Conservation (phyloP, 441 rosid genomes). For the Populus hybrid region DNA sequence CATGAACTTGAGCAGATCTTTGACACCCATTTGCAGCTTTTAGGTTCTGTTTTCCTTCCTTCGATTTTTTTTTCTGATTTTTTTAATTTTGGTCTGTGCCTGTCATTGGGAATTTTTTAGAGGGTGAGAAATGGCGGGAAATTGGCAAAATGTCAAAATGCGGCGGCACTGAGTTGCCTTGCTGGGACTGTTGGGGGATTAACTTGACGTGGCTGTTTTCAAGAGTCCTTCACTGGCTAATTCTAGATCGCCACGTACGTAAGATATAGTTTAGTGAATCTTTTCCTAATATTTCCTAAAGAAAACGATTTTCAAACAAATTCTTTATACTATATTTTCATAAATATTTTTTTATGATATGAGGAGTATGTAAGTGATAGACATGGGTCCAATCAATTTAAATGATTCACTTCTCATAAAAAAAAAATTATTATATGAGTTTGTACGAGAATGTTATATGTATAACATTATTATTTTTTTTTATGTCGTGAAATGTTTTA, state of each 20-base stretch:
- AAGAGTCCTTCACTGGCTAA: not conserved
- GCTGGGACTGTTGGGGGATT: not conserved
- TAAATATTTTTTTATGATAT: too few species aligned
- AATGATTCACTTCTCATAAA: too few species aligned
- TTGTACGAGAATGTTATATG: too few species aligned
- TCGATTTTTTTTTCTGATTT: not conserved
- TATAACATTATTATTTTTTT: too few species aligned
- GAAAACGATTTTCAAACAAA: not conserved
- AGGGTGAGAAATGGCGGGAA: slow-evolving; percentile 40
- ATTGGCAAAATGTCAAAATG: slow-evolving; percentile 10
- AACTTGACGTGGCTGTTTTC: not conserved
- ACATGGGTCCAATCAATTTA: too few species aligned
- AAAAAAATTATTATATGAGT: too few species aligned
- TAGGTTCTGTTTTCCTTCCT: slow-evolving; percentile 8
- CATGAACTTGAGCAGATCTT: slow-evolving; percentile 82
- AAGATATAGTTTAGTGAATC: not conserved
- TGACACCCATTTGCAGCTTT: slow-evolving; percentile 59
- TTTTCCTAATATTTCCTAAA: not conserved
- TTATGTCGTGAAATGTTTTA: too few species aligned
- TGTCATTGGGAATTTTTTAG: not conserved
- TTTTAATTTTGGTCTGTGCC: not conserved
- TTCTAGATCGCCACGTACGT: not conserved
- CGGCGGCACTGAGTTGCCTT: not conserved
- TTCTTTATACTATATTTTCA: too few species aligned
- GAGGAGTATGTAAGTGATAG: too few species aligned